Base-by-base conservation (phyloP, 1,139 yeast genomes). In the Taphrina pruni region DNA sequence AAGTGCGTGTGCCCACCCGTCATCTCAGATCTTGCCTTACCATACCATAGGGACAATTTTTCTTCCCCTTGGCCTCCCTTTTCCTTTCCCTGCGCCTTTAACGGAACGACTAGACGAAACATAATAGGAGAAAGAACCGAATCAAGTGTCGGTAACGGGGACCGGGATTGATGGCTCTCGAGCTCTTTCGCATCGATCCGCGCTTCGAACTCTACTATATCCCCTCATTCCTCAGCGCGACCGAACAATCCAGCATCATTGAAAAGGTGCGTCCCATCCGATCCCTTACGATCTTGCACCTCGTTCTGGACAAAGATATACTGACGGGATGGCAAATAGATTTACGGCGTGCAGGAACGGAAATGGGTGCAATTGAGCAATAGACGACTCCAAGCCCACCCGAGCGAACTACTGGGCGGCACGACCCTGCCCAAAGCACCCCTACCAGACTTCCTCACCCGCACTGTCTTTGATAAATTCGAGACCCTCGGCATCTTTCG, bases 341-440 rank as follows among this genome's bases (percentile, higher is more conserved):
- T 54, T 8, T 39, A 35, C 45, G 32, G 32, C 32, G 70, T 65
- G 1, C 72, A 69, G 11, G 62, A 62, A 3, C 17, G 68, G 20
- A 46, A 61, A 36, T 72, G 73, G 73, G 67, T 70, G 43, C 50
- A 54, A 14, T 65, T 72, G 12, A 35, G 69, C 8, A 70, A 70
- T 48, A 70, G 73, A 32, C 68, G 73, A 14, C 65, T 72, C 32
- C 73, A 72, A 48, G 57, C 73, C 20, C 69, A 62, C 36, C 73
- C 73, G 9, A 65, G 72, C 9, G 65, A 61, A 43, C 69, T 72
- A 9, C 68, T 72, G 58, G 52, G 69, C 51, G 71, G 72, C 41
- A 43, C 69, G 21, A 56, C 69, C 12, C 61, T 72, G 14, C 69
- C 72, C 6, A 39, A 55, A 21, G 72, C 69, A 36, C 55, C 69